Evolutionary conservation across 2,329 filamentous ascomycete genomes (phyloP), one percentile per base, ranked within the genome.

Genomic region (Colletotrichum navitas): DNA sequence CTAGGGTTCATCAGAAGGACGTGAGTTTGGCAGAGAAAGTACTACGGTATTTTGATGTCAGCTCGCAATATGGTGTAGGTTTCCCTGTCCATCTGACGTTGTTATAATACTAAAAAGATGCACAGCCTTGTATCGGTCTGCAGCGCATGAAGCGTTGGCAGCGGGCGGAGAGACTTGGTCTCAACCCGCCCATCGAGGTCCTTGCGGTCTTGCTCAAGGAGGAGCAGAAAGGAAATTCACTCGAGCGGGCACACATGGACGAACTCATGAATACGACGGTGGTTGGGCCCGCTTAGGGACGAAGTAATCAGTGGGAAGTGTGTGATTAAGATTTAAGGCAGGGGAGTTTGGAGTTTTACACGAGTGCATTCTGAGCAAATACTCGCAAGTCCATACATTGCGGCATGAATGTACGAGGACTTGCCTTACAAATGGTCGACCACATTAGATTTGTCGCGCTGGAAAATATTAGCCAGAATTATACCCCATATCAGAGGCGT

Each of bases 181-280:
- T 99, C n/a, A 88, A 92, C 41, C 96, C 96, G 1, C 95, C 96
- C 0, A 88, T 97, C 34, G 95, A 98, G 80, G 94, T 98, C 4
- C 86, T 98, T 6, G 93, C 94, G 0, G 93, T 98, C 21, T 82
- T 98, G 58, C 77, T 97, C 66, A 92, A 90, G 78, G 91, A 94
- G 78, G 89, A 92, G 77, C 83, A 87, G 6, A 87, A 83, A 69
- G 86, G 85, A 12, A 0, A 87, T 86, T 43, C 76, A 79, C 43
- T 87, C 43, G 88, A 96, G 81, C 86, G 85, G 74, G 93, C 95
- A 29, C 89, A 95, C 77, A 90, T 96, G 75, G 94, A 97, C 79
- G 88, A 91, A 75, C 84, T 90, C 41, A 79, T 90, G 74, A 88
- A 86, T 74, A 84, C 86, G 5, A 83, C 83, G 12, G 82, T 83